Percentiles rank a stretch among this genome's conserved stretches.
Evolutionary conservation across 306 rosid species (phyloP).

Genomic region (Luffa acutangula): DNA sequence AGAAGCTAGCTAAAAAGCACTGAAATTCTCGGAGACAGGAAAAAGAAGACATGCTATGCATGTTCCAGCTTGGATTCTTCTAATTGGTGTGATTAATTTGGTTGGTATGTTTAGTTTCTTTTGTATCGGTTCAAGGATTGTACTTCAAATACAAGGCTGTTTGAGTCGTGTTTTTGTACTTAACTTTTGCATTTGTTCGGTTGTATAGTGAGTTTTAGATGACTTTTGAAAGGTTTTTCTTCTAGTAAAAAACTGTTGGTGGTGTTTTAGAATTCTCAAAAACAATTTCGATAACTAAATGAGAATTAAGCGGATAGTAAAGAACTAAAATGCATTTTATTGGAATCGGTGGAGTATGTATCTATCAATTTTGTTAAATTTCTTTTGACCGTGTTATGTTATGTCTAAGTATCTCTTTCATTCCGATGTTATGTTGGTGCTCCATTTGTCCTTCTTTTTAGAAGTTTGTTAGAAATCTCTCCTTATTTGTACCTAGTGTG

Average conservation of each 20-base stretch:
- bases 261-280: neutral
- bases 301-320: neutral
- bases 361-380: neutral
- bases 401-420: too few species aligned
- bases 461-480: neutral
- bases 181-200: neutral
- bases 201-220: neutral
- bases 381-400: neutral
- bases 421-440: too few species aligned
- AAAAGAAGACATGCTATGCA: neutral
- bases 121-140: neutral
- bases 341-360: too few species aligned
- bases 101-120: neutral
- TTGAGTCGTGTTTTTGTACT: neutral
- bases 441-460: neutral
- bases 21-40: neutral
- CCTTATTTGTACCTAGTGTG: too few species aligned
- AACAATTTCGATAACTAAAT: neutral
- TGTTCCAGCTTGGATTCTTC: neutral
- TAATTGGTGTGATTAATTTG: neutral
- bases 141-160: neutral
- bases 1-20: neutral
- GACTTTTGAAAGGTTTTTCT: neutral
- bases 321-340: neutral
- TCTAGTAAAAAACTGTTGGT: neutral